A percentile compares a stretch with the other conserved stretches of the same genome.
Conservation (phyloP, 306 rosid genomes). For the Castanopsis chinensis region DNA sequence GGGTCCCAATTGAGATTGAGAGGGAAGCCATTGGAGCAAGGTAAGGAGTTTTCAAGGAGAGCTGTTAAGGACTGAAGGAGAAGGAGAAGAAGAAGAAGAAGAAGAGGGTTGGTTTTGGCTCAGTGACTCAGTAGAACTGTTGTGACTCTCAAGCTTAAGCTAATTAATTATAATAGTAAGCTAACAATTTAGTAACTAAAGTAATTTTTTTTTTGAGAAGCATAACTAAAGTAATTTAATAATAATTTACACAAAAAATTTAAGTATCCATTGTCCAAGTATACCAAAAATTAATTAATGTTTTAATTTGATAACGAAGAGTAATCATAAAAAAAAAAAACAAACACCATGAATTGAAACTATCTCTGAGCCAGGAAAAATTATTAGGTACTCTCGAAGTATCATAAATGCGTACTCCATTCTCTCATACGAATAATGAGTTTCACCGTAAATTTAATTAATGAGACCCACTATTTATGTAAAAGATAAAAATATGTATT, state of each 20-base stretch:
- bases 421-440: no score
- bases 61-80: not conserved
- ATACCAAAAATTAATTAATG: no score
- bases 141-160: no score
- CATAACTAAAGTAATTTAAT: not conserved
- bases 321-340: rapidly evolving
- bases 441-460: no score
- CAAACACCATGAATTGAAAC: no score
- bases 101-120: not conserved
- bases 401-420: no score
- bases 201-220: no score
- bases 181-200: not conserved
- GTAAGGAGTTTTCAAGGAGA: not conserved
- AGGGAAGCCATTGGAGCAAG: constrained; percentile 52
- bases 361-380: no score
- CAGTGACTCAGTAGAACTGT: not conserved
- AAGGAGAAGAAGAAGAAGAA: not conserved
- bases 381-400: no score
- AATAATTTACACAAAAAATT: not conserved
- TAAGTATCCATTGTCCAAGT: rapidly evolving
- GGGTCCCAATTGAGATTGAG: constrained; percentile 51
- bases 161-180: not conserved
- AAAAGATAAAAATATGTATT: no score
- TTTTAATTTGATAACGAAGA: no score
- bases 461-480: no score